phyloP scores from a whole-genome alignment of 1,284 basidiomycete species.

The Chalciporus sp. region DNA sequence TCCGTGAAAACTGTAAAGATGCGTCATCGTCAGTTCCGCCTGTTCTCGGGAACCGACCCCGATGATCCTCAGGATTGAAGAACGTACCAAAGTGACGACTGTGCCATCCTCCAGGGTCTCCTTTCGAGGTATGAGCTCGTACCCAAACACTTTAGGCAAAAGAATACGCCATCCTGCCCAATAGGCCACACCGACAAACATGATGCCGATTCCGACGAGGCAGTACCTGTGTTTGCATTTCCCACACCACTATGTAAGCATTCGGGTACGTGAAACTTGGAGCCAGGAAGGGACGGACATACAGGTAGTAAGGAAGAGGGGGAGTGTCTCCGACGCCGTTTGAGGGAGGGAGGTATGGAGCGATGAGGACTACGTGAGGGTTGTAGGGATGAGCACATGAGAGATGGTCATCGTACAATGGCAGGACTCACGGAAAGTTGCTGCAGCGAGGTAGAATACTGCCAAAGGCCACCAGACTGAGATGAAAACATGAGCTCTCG shows the following conservation, averaged over 20 bases:
- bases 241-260: not conserved
- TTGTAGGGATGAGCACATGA: not conserved
- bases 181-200: conserved; percentile 50
- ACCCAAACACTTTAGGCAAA: conserved; percentile 51
- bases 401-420: not conserved
- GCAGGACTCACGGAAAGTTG: conserved; percentile 47
- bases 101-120: conserved; percentile 57
- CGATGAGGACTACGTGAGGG: conserved; percentile 46
- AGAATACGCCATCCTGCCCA: conserved; percentile 58
- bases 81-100: conserved; percentile 51
- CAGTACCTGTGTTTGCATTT: conserved; percentile 44
- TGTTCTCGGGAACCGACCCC: conserved; percentile 15
- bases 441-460: conserved; percentile 55
- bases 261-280: not conserved
- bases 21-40: not conserved
- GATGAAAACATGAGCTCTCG: not conserved
- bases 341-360: conserved; percentile 57
- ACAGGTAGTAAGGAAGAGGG: conserved; percentile 62
- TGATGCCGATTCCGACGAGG: conserved; percentile 54
- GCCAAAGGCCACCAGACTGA: conserved; percentile 61
- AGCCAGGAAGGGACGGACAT: conserved; percentile 15
- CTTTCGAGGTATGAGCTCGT: conserved; percentile 50
- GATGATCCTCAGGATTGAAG: not conserved
- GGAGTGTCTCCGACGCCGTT: conserved; percentile 60
- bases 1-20: conserved; percentile 20